Evolutionary conservation across 257 asterid genomes (phyloP).

Genomic region (Rehmannia glutinosa): DNA sequence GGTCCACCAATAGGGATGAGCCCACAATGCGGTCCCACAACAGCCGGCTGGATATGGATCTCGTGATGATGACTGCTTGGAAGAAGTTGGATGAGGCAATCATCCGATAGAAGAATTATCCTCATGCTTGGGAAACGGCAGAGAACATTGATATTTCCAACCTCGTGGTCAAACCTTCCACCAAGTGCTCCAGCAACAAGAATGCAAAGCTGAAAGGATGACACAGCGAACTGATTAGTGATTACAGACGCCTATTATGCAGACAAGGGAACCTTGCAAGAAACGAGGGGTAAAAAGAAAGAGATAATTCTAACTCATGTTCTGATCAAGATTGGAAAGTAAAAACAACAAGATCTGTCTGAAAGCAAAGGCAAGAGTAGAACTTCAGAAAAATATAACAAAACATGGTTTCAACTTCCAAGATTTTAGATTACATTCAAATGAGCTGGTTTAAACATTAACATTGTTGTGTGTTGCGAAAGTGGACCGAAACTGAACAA

Average conservation of each 20-base stretch:
- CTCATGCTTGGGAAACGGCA: constrained; percentile 56
- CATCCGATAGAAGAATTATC: constrained; percentile 76
- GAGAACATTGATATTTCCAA: constrained; percentile 77
- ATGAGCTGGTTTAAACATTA: too few species aligned
- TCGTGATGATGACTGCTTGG: constrained; percentile 62
- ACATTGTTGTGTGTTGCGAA: too few species aligned
- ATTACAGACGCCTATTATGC: too few species aligned
- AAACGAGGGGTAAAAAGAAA: too few species aligned
- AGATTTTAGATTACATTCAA: too few species aligned
- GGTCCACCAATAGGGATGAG: constrained; percentile 70
- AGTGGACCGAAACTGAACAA: not conserved
- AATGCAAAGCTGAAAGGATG: constrained; percentile 57
- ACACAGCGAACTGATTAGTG: not conserved
- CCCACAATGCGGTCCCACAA: constrained; percentile 94
- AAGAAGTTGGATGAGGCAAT: constrained; percentile 88
- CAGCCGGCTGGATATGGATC: constrained; percentile 49
- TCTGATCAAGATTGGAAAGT: too few species aligned
- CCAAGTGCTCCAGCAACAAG: constrained; percentile 96
- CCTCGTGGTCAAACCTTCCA: constrained; percentile 96
- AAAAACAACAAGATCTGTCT: too few species aligned
- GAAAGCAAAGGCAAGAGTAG: not conserved
- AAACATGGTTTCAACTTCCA: too few species aligned
- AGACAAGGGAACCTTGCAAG: too few species aligned
- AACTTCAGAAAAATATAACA: too few species aligned
- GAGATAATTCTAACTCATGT: too few species aligned